Base-by-base conservation (phyloP, 164 flowering plant genomes). In the Dillenia suffruticosa region DNA sequence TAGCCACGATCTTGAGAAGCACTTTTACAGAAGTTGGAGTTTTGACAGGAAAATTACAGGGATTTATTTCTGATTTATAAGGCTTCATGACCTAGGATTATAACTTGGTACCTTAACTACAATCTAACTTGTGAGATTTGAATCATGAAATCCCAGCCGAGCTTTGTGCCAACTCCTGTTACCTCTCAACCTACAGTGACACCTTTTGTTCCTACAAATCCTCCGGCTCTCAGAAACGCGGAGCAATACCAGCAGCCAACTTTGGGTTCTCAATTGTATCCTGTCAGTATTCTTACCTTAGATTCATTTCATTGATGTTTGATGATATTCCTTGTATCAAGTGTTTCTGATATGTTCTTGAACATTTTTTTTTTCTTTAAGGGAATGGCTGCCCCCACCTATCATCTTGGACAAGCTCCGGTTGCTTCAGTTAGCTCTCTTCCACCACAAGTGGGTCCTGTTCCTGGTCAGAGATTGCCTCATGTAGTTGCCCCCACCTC, bases 231-330 rank as follows among this genome's bases (percentile, higher is more conserved):
- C 66, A 82, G 63, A 76, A 87, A 92, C 67, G 80, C 66, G 51
- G 97, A 84, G 54, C 88, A 86, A 69, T 92, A 86, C 77, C 97
- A 90, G 77, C 96, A 88, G 69, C 86, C 96, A 46, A 74, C 88
- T 50, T 70, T 92, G 81, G 90, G 81, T 58, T 81, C 97, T 65
- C 97, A 92, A 69, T 68, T 88, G 44, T 89, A 91, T 72, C 83
- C 92, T 52, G 99, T 94, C 15, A 43, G 92, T 81, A 65, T 12
- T 43, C 43, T n/a, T 49, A 14, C 19, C 43, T 45, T 65, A 51
- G 3, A 58, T 58, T 6, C n/a, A 52, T 46, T 26, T 59, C 59
- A 5, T 5, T 16, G 45, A n/a, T 50, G 11, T 52, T 48, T 11
- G 14, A 48, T 44, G 24, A 17, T 49, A 22, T 32, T 3, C 9